Base-by-base conservation (phyloP, 768 basidiomycete genomes). In the Mycena latifolia region DNA sequence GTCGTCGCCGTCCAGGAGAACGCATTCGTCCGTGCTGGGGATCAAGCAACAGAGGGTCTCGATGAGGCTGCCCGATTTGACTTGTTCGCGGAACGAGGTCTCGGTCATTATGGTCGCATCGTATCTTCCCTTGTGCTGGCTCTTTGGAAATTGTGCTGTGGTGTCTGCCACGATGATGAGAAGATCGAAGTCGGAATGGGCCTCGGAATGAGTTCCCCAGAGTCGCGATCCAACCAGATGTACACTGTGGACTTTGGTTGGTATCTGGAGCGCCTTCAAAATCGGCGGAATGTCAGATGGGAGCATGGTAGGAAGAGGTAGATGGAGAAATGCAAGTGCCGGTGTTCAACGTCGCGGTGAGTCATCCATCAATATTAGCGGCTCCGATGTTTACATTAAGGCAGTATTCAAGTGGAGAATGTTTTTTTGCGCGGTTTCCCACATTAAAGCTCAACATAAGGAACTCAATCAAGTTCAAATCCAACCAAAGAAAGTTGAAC, bases 41-140 rank as follows among this genome's bases (percentile, higher is more conserved):
- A 75, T 39, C 53, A 75, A 59, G 41, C 72, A 75, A 57, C 72
- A 75, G 6, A 74, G n/a, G 1, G 65, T 70, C 66, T 75, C 72
- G 29, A 75, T 69, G 17, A 75, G 50, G 33, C 64, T 69, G 20
- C 73, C 72, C 14, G 31, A 48, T n/a, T 52, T 37, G 17, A 74
- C 57, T n/a, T 57, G 69, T n/a, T 48, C 48, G 39, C 55, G 25
- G 53, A 73, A 75, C 11, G 69, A 59, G 12, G 62, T 62, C 52
- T 71, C 67, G 5, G 63, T 71, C 37, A 71, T 51, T 8, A 75
- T 14, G 10, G 73, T 74, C 11, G 68, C 45, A n/a, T 74, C 73
- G 63, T 72, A 73, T 55, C 70, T 55, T 27, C 68, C 69, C 52
- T 69, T 71, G 50, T 74, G 74, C 56, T 71, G 73, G 55, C 72